phyloP scores from a whole-genome alignment of 805 yeast species.

The Komagataella mondaviorum region DNA sequence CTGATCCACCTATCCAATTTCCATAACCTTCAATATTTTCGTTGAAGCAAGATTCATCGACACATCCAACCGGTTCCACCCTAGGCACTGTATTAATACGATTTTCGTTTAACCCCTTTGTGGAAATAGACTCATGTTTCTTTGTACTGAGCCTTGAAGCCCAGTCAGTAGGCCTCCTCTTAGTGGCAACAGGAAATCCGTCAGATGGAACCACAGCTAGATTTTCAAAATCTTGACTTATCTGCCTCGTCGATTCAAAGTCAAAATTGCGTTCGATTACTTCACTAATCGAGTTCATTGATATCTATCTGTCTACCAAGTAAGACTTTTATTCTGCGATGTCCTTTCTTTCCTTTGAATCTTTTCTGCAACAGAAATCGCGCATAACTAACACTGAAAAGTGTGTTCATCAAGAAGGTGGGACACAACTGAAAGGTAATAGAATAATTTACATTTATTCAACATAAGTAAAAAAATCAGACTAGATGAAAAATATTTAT shows the following conservation, averaged over 20 bases:
- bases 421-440: background rate
- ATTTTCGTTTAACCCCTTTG: background rate
- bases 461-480: background rate
- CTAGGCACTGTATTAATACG: too few relatives aligned
- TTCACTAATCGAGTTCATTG: background rate
- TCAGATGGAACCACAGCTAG: background rate
- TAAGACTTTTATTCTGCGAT: too few relatives aligned
- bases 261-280: background rate
- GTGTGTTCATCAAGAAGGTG: background rate
- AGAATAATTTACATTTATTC: background rate
- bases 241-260: background rate
- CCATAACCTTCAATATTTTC: constrained; percentile 18
- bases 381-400: background rate
- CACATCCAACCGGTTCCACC: background rate
- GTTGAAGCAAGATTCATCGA: background rate
- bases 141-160: background rate
- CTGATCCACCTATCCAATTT: constrained; percentile 21
- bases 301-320: too few relatives aligned
- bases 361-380: background rate
- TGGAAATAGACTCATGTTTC: background rate
- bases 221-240: too few relatives aligned
- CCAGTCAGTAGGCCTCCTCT: constrained; percentile 34
- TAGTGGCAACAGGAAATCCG: constrained; percentile 19
- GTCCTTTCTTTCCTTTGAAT: too few relatives aligned
- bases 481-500: too few relatives aligned